Conservation (phyloP, 2,329 filamentous ascomycete genomes). For the Lachnellula arida region DNA sequence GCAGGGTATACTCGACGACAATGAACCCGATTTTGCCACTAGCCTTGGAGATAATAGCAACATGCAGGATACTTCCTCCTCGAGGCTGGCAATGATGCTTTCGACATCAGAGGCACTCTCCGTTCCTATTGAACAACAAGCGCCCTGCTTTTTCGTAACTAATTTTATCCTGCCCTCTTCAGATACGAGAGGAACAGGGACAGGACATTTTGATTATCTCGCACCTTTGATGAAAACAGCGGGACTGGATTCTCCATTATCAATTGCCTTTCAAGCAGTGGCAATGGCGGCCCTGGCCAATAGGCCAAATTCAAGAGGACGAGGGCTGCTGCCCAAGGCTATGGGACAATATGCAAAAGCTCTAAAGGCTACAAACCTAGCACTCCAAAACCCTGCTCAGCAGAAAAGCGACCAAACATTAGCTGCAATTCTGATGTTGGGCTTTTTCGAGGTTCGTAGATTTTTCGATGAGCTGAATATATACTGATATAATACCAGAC, state of each 20-base stretch:
- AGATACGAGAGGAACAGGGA: constrained; percentile 32
- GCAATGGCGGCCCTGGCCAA: constrained; percentile 54
- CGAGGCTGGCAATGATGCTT: constrained; percentile 3
- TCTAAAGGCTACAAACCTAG: constrained; percentile 46
- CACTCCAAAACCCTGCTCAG: constrained; percentile 46
- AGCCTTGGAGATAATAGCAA: neutral
- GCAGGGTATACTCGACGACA: constrained; percentile 15
- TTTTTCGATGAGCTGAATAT: neutral
- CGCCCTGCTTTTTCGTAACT: constrained; percentile 54
- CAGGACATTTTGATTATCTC: constrained; percentile 55
- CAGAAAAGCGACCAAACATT: constrained; percentile 53
- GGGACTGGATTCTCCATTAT: constrained; percentile 43
- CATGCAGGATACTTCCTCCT: constrained; percentile 8
- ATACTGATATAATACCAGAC: constrained; percentile 29
- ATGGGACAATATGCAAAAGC: constrained; percentile 52
- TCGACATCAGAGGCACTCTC: constrained; percentile 36
- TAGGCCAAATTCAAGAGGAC: constrained; percentile 35
- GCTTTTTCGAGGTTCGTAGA: constrained; percentile 51
- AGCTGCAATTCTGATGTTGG: constrained; percentile 54
- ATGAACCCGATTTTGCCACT: constrained; percentile 8
- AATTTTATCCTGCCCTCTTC: constrained; percentile 55
- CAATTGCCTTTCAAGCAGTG: constrained; percentile 55
- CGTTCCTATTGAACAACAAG: constrained; percentile 49
- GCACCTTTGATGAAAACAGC: constrained; percentile 49
- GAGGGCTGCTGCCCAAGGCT: constrained; percentile 36